These are phyloP conservation scores for Naegleria gruberi DNA, from an alignment of 208 protist species.

Conservation along the genomic window DNA sequence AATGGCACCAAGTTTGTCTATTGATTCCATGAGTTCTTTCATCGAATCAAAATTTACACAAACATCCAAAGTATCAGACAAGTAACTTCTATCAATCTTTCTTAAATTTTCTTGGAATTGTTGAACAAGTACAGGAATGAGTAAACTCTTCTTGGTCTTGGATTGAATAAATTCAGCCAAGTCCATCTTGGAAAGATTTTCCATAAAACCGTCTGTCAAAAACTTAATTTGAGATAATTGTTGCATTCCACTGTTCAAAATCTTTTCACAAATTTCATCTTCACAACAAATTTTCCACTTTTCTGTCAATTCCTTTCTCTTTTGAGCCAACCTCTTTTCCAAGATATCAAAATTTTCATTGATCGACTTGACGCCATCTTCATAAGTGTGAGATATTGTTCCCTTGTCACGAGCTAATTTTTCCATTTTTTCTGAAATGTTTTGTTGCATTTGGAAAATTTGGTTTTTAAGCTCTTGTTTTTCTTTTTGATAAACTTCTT, in stretches of 20 bases:
- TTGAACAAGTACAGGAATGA: background rate
- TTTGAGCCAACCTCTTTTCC: background rate
- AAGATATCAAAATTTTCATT: background rate
- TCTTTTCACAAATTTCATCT: background rate
- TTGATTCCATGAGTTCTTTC: background rate
- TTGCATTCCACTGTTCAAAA: background rate
- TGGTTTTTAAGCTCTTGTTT: background rate
- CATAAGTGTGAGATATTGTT: background rate
- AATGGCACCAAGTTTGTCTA: background rate
- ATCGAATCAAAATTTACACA: background rate
- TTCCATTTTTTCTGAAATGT: background rate
- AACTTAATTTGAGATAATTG: slow-evolving; percentile 1
- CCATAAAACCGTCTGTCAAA: background rate
- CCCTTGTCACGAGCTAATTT: background rate
- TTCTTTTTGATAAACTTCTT: background rate
- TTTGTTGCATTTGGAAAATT: background rate
- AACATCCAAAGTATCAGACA: background rate
- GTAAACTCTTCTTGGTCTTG: background rate
- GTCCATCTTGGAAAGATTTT: background rate
- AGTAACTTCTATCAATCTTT: background rate
- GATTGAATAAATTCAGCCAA: background rate
- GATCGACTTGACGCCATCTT: background rate
- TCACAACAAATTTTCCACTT: background rate
- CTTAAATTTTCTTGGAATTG: background rate
- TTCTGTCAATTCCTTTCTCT: background rate